Conservation (phyloP, 1,284 basidiomycete genomes). For the Kalmanozyma brasiliensis region DNA sequence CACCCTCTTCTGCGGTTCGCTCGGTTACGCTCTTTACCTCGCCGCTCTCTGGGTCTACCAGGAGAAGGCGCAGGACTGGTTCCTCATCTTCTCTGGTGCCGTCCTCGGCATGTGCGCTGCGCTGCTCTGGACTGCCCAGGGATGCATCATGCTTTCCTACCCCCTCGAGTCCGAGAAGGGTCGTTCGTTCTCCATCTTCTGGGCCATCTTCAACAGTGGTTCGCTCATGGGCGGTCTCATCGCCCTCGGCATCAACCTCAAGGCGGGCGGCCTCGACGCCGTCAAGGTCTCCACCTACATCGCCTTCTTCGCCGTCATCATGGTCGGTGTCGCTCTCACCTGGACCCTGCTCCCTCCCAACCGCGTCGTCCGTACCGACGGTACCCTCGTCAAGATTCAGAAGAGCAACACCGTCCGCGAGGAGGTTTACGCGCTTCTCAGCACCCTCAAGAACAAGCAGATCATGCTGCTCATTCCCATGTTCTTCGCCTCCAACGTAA, state of each 20-base stretch:
- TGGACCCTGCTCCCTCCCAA: conserved; percentile 45
- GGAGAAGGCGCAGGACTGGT: conserved; percentile 65
- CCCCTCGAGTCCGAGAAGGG: conserved; percentile 79
- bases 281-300: conserved; percentile 43
- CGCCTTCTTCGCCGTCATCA: conserved; percentile 53
- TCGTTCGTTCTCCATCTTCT: conserved; percentile 76
- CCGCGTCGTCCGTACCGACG: conserved; percentile 47
- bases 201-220: conserved; percentile 76
- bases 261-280: conserved; percentile 35
- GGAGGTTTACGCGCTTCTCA: conserved; percentile 44
- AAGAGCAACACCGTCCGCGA: conserved; percentile 23
- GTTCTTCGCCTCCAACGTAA: conserved; percentile 46
- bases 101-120: conserved; percentile 84
- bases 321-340: conserved; percentile 47
- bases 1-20: conserved; percentile 77
- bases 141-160: conserved; percentile 83
- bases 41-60: conserved; percentile 74
- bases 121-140: conserved; percentile 75
- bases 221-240: conserved; percentile 77
- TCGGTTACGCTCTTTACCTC: conserved; percentile 73
- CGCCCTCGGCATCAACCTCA: conserved; percentile 69
- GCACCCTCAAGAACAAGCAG: conserved; percentile 26
- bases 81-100: conserved; percentile 77
- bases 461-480: conserved; percentile 57
- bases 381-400: conserved; percentile 40